Conservation (phyloP, 1,284 basidiomycete species). For the Moesziomyces sp. region DNA sequence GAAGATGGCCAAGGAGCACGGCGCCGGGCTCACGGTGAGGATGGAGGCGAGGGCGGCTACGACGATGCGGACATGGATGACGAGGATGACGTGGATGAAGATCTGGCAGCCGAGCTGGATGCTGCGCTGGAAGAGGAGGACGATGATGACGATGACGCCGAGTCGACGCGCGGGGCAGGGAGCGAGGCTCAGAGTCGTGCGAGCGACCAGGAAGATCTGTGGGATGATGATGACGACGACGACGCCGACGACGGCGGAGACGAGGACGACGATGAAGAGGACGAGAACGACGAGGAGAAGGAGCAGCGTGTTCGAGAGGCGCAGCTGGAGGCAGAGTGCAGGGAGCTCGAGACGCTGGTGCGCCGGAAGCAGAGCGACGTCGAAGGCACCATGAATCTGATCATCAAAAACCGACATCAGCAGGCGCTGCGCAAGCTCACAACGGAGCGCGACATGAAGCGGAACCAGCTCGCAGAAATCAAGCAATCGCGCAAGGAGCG, state of each 20-base stretch:
- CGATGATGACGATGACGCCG: conserved; percentile 74
- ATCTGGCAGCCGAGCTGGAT: conserved; percentile 70
- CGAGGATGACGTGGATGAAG: conserved; percentile 74
- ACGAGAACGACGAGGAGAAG: conserved; percentile 64
- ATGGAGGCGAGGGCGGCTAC: conserved; percentile 36
- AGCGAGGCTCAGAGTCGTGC: conserved; percentile 52
- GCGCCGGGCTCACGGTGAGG: conserved; percentile 69
- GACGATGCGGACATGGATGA: conserved; percentile 73
- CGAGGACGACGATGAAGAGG: conserved; percentile 76
- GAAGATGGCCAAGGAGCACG: conserved; percentile 13
- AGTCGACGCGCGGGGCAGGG: conserved; percentile 63
- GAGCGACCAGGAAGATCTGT: conserved; percentile 57
- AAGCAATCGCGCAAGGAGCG: conserved; percentile 58
- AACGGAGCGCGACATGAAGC: conserved; percentile 63
- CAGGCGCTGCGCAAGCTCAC: conserved; percentile 60
- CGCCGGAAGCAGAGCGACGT: conserved; percentile 63
- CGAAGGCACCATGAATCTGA: conserved; percentile 61
- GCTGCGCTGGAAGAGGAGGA: conserved; percentile 69
- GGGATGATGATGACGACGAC: conserved; percentile 64
- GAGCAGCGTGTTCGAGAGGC: conserved; percentile 63
- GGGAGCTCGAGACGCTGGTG: conserved; percentile 65
- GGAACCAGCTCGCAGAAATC: conserved; percentile 59
- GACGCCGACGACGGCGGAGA: conserved; percentile 80
- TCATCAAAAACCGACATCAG: conserved; percentile 66
- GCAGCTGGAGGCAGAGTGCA: conserved; percentile 65